Evolutionary conservation across 371 early-diverging fungal species (phyloP).

Genomic region (Thermomucor indicae-seudaticae): DNA sequence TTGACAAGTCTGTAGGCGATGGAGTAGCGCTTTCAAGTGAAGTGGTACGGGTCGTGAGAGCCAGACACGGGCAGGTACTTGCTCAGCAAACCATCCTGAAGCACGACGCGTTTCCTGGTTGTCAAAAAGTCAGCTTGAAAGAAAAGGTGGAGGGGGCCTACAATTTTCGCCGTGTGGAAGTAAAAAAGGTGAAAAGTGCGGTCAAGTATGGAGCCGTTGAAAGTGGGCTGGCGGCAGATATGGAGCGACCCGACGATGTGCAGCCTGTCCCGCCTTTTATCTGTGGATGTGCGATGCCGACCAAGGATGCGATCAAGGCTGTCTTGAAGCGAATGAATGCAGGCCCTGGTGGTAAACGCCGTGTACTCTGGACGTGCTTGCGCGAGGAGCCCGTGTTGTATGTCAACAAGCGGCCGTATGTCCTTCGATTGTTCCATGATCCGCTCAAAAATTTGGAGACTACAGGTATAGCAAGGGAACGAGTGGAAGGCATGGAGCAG

Average conservation of each 20-base stretch:
- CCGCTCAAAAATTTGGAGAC: constrained; percentile 63
- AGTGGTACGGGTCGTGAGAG: constrained; percentile 56
- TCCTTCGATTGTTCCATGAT: constrained; percentile 58
- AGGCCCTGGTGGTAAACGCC: constrained; percentile 46
- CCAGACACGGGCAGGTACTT: constrained; percentile 59
- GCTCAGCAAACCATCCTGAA: constrained; percentile 66
- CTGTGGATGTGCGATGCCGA: constrained; percentile 66
- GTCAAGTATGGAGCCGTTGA: constrained; percentile 48
- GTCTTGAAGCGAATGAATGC: constrained; percentile 47
- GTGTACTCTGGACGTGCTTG: constrained; percentile 65
- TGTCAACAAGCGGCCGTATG: constrained; percentile 62
- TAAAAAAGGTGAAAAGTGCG: constrained; percentile 38
- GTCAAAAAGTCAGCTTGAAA: constrained; percentile 60
- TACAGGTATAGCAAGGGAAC: constrained; percentile 65
- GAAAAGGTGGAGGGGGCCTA: constrained; percentile 69
- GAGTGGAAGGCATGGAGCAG: constrained; percentile 67
- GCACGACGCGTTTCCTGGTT: constrained; percentile 69
- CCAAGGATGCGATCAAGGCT: constrained; percentile 53
- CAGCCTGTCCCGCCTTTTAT: constrained; percentile 32
- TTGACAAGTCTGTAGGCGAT: constrained; percentile 55
- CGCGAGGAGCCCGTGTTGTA: constrained; percentile 79
- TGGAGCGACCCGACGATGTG: constrained; percentile 26
- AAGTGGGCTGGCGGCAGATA: constrained; percentile 36
- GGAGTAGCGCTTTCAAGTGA: constrained; percentile 65
- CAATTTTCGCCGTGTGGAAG: constrained; percentile 57